Base-by-base conservation (phyloP, 129 eudicot species). In the Mikania micrantha region DNA sequence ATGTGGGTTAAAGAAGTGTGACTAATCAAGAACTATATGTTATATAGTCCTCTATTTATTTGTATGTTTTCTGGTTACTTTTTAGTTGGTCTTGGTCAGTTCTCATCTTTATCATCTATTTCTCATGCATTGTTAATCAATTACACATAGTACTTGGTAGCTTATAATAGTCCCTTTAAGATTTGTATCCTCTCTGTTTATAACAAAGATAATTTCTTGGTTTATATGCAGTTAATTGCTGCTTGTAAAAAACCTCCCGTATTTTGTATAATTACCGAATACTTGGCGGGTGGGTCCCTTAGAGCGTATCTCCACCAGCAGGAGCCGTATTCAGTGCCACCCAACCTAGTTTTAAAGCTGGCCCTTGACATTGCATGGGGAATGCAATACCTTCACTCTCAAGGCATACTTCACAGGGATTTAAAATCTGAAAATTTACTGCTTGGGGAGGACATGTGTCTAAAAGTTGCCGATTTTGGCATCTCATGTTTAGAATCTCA, bases 241-340 rank as follows among this genome's bases (percentile, higher is more conserved):
- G 99, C 99, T 45, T 94, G 99, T 78, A 94, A 94, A 76, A 94
- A 94, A 47, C 86, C 96, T 42, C 99, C 99, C 2, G 95, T 94
- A 32, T 94, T 94, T 57, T 94, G 99, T 64, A 94, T 94, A 63
- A 94, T 94, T 80, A 94, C 99, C 12, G 99, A 89, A 75, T 94
- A 94, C 59, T 73, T 87, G 70, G 73, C 95, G 4, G 99, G 99
- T 64, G 97, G 97, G 10, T 89, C 99, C 60, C 83, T 94, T 52
- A 77, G 97, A 74, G 92, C 91, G 52, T 94, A 80, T 76, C 95
- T 94, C 16, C 99, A 94, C 68, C 99, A 94, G 73, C 97, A 87
- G 72, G 91, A 85, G 76, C 99, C 99, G 2, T 79, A 94, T 68
- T 89, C 99, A 16, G 72, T 94, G 31, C 88, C 99, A 9, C 78